A percentile compares a stretch with the other conserved stretches of the same genome.
phyloP scores from a whole-genome alignment of 768 basidiomycete genomes.

The Agaricus blazei region DNA sequence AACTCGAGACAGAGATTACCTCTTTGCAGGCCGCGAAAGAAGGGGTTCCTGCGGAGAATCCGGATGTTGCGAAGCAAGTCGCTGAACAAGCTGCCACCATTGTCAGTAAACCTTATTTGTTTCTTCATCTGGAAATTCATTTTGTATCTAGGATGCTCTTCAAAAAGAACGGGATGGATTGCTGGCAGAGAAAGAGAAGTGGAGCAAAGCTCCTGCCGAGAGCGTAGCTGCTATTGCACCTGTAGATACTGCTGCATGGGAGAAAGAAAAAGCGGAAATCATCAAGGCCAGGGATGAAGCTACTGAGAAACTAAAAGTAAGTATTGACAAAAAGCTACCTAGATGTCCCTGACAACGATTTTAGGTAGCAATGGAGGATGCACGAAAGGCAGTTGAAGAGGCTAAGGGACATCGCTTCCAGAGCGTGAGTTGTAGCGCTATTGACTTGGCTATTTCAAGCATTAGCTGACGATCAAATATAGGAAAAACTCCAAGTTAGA shows the following conservation, averaged over 20 bases:
- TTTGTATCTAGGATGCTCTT: slow-evolving; percentile 39
- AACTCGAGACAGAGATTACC: slow-evolving; percentile 31
- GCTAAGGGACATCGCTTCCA: slow-evolving; percentile 36
- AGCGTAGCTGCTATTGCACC: slow-evolving; percentile 24
- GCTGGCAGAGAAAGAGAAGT: slow-evolving; percentile 52
- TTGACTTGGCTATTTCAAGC: neutral
- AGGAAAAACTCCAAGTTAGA: slow-evolving; percentile 62
- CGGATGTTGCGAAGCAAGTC: slow-evolving; percentile 19
- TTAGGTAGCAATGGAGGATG: slow-evolving; percentile 37
- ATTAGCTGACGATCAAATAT: slow-evolving; percentile 8
- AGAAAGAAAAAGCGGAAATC: slow-evolving; percentile 56
- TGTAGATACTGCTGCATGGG: slow-evolving; percentile 31
- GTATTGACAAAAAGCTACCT: neutral
- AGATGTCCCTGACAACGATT: neutral
- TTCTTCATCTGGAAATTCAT: neutral
- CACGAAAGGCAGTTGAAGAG: slow-evolving; percentile 39
- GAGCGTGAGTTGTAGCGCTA: slow-evolving; percentile 25
- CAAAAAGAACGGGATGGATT: slow-evolving; percentile 58
- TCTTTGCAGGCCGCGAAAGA: slow-evolving; percentile 23
- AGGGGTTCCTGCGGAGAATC: slow-evolving; percentile 17
- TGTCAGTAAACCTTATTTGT: slow-evolving; percentile 21
- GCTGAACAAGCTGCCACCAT: slow-evolving; percentile 30
- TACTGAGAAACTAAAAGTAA: slow-evolving; percentile 51
- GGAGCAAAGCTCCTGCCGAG: slow-evolving; percentile 23
- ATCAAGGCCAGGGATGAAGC: slow-evolving; percentile 58